Evolutionary conservation across 169 alveolate species (phyloP).

Genomic region (Plasmodium gaboni): DNA sequence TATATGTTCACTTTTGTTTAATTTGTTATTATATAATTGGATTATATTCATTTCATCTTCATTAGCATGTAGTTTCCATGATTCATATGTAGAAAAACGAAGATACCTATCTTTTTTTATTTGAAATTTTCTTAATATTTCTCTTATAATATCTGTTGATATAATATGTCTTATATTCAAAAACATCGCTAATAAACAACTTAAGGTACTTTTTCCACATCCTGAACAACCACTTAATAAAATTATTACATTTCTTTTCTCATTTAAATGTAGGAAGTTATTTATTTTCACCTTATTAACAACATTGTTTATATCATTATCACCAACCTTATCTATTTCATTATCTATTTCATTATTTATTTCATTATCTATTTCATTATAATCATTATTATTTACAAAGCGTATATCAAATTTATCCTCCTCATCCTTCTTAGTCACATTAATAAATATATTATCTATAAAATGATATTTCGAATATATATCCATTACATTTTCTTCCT

Average conservation of each 20-base stretch:
- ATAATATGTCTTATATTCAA: conserved; percentile 51
- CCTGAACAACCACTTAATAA: conserved; percentile 71
- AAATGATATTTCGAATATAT: conserved; percentile 47
- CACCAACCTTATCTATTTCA: background rate
- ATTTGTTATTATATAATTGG: background rate
- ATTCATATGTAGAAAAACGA: conserved; percentile 65
- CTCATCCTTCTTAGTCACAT: conserved; percentile 17
- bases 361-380: background rate
- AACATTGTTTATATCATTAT: conserved; percentile 5
- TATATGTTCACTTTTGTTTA: background rate
- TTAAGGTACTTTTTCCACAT: conserved; percentile 62
- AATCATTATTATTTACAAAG: conserved; percentile 18
- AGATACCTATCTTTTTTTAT: conserved; percentile 37
- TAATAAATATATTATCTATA: conserved; percentile 59
- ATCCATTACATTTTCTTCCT: conserved; percentile 29
- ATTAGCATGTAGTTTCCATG: conserved; percentile 33
- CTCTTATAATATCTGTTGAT: conserved; percentile 67
- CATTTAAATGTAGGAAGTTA: background rate
- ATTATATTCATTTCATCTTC: background rate
- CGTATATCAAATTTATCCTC: conserved; percentile 28
- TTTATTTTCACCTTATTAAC: background rate
- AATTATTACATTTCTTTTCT: conserved; percentile 28
- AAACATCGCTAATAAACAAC: conserved; percentile 55
- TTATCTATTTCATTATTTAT: background rate
- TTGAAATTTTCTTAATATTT: conserved; percentile 48